Conservation (phyloP, 106 monocot species). For the Platanthera guangdongensis region DNA sequence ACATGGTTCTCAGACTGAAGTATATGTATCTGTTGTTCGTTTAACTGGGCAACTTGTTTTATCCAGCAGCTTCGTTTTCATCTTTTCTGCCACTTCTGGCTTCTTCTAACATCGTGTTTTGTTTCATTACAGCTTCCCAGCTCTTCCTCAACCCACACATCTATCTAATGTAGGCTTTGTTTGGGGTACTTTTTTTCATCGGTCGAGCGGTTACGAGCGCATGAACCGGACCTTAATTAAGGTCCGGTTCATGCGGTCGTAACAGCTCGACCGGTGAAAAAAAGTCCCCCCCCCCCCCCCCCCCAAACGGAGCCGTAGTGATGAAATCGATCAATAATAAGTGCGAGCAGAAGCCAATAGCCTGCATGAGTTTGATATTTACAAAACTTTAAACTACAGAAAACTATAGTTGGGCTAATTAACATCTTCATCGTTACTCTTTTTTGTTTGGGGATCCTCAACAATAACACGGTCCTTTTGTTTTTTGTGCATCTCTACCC, state of each 20-base stretch:
- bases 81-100: slow-evolving; percentile 34
- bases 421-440: background rate
- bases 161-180: slow-evolving; percentile 28
- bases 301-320: slow-evolving; percentile 22
- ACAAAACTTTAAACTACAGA: background rate
- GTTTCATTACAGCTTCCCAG: slow-evolving; percentile 58
- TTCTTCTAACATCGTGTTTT: slow-evolving; percentile 58
- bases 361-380: slow-evolving; percentile 27
- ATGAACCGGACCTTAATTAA: too few relatives aligned
- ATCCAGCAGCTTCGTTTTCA: slow-evolving; percentile 27
- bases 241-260: too few relatives aligned
- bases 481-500: too few relatives aligned
- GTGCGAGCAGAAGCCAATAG: slow-evolving; percentile 54
- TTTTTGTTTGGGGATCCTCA: too few relatives aligned
- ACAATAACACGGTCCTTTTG: too few relatives aligned
- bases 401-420: background rate
- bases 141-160: slow-evolving; percentile 44
- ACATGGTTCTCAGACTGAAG: slow-evolving; percentile 29
- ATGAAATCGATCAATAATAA: slow-evolving; percentile 86
- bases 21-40: slow-evolving; percentile 23
- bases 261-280: too few relatives aligned
- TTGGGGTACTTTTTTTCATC: too few relatives aligned
- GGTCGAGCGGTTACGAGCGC: too few relatives aligned
- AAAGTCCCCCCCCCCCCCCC: too few relatives aligned
- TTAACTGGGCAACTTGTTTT: slow-evolving; percentile 40